These are phyloP conservation scores for Podospora pseudopauciseta DNA, from an alignment of 495 filamentous ascomycete species.

Conservation along the genomic window DNA sequence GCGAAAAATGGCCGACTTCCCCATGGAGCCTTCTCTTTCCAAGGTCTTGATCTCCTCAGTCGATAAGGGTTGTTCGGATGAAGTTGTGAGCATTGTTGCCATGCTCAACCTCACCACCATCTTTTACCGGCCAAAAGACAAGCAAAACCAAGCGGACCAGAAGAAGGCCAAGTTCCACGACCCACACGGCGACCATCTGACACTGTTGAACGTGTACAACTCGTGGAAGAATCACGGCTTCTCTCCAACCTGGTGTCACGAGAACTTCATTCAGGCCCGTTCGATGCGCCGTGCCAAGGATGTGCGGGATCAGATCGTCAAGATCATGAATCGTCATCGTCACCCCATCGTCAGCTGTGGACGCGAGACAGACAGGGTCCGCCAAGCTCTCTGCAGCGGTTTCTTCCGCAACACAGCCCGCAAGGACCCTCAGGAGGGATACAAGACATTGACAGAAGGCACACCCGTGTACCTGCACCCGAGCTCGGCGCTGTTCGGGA, in stretches of 20 bases:
- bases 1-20: conserved; percentile 97
- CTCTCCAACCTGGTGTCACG: conserved; percentile 87
- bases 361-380: conserved; percentile 77
- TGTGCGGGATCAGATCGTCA: conserved; percentile 83
- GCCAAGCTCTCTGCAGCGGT: conserved; percentile 87
- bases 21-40: conserved; percentile 80
- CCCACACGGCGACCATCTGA: conserved; percentile 89
- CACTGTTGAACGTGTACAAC: conserved; percentile 94
- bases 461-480: conserved; percentile 95
- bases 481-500: conserved; percentile 84
- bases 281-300: conserved; percentile 86
- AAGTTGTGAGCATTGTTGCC: conserved; percentile 89
- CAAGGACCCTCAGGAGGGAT: conserved; percentile 94
- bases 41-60: conserved; percentile 88
- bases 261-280: conserved; percentile 95
- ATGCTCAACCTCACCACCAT: conserved; percentile 84
- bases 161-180: conserved; percentile 98
- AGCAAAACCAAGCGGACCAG: conserved; percentile 91
- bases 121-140: conserved; percentile 95
- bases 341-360: conserved; percentile 80
- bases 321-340: conserved; percentile 87
- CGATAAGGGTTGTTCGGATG: conserved; percentile 84
- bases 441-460: conserved; percentile 93
- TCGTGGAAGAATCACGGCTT: conserved; percentile 82
- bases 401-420: conserved; percentile 95